These are phyloP conservation scores for Ogataea trehalophila DNA, from an alignment of 805 yeast species.

Conservation along the genomic window DNA sequence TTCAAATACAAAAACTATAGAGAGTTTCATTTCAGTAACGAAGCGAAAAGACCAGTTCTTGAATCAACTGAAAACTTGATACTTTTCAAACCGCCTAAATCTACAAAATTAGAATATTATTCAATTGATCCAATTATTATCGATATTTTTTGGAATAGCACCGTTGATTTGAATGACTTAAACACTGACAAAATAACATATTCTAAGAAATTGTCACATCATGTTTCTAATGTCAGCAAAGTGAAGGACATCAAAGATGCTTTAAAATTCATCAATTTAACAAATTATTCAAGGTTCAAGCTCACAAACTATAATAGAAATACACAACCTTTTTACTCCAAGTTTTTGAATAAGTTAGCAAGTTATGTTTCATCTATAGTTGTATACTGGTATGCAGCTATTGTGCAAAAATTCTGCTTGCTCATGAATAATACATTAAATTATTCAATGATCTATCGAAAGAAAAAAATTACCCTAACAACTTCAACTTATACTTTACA, in stretches of 20 bases:
- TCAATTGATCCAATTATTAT: conserved; percentile 70
- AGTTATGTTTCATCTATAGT: conserved; percentile 2
- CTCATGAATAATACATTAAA: conserved; percentile 8
- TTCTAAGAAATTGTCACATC: conserved; percentile 25
- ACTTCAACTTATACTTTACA: conserved; percentile 49
- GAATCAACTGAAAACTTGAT: conserved; percentile 30
- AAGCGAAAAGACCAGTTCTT: conserved; percentile 12
- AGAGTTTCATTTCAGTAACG: conserved; percentile 13
- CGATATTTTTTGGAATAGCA: conserved; percentile 39
- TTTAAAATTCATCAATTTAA: conserved; percentile 28
- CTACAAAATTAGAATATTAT: conserved; percentile 67
- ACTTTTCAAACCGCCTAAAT: conserved; percentile 67
- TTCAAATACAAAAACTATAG: conserved; percentile 13
- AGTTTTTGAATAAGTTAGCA: background rate
- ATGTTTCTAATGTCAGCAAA: conserved; percentile 12
- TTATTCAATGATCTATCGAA: conserved; percentile 8
- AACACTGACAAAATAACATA: conserved; percentile 15
- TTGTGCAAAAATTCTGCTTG: conserved; percentile 8
- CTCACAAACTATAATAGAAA: conserved; percentile 4
- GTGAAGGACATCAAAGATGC: conserved; percentile 22
- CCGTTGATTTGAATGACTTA: conserved; percentile 7
- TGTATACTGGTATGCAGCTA: conserved; percentile 4
- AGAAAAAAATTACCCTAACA: conserved; percentile 2
- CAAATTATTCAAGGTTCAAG: conserved; percentile 23
- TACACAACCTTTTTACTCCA: background rate